Conservation (phyloP, 2,329 filamentous ascomycete species). For the Tolypocladium capitatum region DNA sequence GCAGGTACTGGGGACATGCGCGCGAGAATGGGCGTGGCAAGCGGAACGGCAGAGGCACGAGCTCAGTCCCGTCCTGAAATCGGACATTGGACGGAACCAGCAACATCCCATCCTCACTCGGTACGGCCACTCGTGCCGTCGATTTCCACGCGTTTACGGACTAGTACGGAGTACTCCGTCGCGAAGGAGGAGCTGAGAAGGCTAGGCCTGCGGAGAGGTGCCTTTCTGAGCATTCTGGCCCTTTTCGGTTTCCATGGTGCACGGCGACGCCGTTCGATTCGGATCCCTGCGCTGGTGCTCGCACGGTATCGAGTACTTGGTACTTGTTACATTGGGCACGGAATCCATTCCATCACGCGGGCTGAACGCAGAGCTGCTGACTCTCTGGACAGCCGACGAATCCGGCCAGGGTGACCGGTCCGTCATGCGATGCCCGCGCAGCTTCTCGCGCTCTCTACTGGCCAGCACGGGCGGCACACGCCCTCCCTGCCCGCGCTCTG, state of each 20-base stretch:
- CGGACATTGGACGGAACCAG: no score
- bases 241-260: neutral
- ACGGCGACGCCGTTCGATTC: neutral
- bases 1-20: neutral
- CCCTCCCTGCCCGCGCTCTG: slow-evolving; percentile 1
- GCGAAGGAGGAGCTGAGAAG: neutral
- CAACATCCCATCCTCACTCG: neutral
- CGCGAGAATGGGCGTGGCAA: no score
- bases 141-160: neutral
- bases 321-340: neutral
- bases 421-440: neutral
- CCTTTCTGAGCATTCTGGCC: neutral
- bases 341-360: neutral
- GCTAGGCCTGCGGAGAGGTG: neutral
- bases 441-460: neutral
- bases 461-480: neutral
- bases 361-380: neutral
- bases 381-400: neutral
- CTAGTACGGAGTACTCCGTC: neutral
- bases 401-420: neutral
- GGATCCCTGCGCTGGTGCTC: neutral
- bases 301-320: neutral
- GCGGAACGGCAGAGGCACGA: no score
- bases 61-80: no score
- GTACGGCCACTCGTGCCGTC: neutral